Base-by-base conservation (phyloP, 2,329 filamentous ascomycete species). In the Pseudogymnoascus sp. region DNA sequence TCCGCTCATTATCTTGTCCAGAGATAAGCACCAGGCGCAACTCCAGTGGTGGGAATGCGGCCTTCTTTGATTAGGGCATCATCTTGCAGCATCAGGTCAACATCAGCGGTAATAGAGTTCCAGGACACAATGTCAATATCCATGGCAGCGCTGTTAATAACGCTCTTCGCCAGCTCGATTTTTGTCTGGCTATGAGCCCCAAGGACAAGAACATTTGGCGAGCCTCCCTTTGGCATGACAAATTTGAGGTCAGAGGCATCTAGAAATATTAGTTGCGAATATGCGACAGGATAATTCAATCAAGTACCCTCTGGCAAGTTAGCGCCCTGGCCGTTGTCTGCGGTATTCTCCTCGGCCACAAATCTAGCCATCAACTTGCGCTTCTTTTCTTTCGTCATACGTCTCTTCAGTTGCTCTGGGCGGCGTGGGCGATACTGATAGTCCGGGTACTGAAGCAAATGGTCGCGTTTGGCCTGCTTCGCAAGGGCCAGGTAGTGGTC, bases 391-490 rank as follows among this genome's bases (percentile, higher is more conserved):
- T 57, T 57, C 13, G 50, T 35, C 50, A 57, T 57, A 19, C 50
- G 50, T 28, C 50, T 28, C 31, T 57, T 57, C 50, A 31, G 9
- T 57, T 57, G 26, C 31, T 57, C 50, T 17, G 50, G 50, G 23
- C 50, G 50, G 31, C 50, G 50, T 57, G 50, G 50, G n/a, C 44
- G 50, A 33, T 63, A 64, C 26, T 60, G 19, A 23, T 67, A 67
- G 21, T 60, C 40, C 4, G 66, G 66, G 21, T 67, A 53, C 31
- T 61, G 64, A 4, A 21, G 64, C 35, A 38, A 13, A 59, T 66
- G 66, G 11, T 61, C 60, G n/a, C n/a, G 35, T 59, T 67, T 67
- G 23, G 50, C 50, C 19, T 59, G 35, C 31, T 53, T 53, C 4
- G 65, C 42, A 19, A 19, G 17, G 11, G 23, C 17, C n/a, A 60